Base-by-base conservation (phyloP, 78 protist genomes). In the Dictyostelium discoideum region DNA sequence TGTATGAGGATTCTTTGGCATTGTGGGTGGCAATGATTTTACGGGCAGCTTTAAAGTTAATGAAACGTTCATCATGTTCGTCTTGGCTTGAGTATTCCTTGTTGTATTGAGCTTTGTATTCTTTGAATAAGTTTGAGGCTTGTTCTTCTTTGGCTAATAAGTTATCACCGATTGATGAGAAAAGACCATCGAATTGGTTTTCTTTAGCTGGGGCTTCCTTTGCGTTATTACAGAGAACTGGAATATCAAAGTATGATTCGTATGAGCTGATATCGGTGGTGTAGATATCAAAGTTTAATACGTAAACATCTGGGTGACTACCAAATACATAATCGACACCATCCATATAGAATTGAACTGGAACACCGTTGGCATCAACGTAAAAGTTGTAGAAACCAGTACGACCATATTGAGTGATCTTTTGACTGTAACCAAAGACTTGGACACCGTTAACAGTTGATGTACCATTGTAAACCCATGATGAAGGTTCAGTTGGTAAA, bases 221-320 rank as follows among this genome's bases (percentile, higher is more conserved):
- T 9, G 54, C 46, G 6, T 42, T 18, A 8, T 82, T 5, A 18
- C 96, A 93, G 81, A 93, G 10, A 22, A 85, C 57, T 82, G 96
- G 96, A 5, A 84, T 72, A 2, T 63, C 26, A 39, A 85, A 93
- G 37, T 44, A 44, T 4, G 26, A 16, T 73, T 72, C 87, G 20
- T 67, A 80, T 42, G 69, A 67, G 26, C 85, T 39, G 13, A 80
- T 69, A 20, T 90, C 95, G 37, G 95, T 90, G 40, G 29, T 80
- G 78, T 40, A 90, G 16, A 83, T 54, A 11, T 26, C 44, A 37
- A 93, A 93, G 72, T 93, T 69, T 50, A 95, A 72, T 32, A 90
- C 57, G 94, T 95, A 95, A 57, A 95, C 67, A 73, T 95, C 97
- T 63, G 97, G 97, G 78, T 95, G 97, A 29, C 87, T 74, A 67